phyloP scores from a whole-genome alignment of 495 filamentous ascomycete species.

The Penicillium cataractarum region DNA sequence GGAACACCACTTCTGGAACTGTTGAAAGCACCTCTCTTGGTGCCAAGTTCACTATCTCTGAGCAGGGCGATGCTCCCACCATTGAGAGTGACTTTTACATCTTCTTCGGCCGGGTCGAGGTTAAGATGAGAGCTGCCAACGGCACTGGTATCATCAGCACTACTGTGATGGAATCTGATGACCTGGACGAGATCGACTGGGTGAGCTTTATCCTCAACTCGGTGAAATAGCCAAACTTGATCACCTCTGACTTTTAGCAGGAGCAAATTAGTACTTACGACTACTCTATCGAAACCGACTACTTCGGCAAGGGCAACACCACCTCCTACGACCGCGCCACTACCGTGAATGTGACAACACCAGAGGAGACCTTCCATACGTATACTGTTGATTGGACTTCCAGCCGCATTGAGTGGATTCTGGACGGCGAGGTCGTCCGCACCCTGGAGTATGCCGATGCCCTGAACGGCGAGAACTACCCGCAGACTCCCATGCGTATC shows the following conservation, averaged over 20 bases:
- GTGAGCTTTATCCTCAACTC: constrained; percentile 50
- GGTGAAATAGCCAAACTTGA: background rate
- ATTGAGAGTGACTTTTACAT: constrained; percentile 77
- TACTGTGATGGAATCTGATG: constrained; percentile 83
- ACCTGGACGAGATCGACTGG: constrained; percentile 94
- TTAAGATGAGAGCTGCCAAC: constrained; percentile 70
- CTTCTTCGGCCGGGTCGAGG: constrained; percentile 77
- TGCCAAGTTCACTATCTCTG: constrained; percentile 71
- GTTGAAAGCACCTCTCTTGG: constrained; percentile 56
- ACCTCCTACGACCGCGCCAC: constrained; percentile 74
- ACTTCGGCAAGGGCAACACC: constrained; percentile 91
- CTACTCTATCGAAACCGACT: constrained; percentile 80
- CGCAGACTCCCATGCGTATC: constrained; percentile 88
- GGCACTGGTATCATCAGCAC: constrained; percentile 80
- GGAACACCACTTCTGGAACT: constrained; percentile 62
- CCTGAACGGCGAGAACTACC: constrained; percentile 73
- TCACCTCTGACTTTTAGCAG: constrained; percentile 22
- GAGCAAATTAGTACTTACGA: constrained; percentile 62
- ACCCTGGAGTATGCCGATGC: constrained; percentile 63
- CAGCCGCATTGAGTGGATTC: constrained; percentile 73
- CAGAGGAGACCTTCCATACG: constrained; percentile 74
- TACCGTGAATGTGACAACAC: constrained; percentile 58
- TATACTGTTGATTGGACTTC: constrained; percentile 88
- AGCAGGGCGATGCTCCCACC: constrained; percentile 73
- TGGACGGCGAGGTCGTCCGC: constrained; percentile 77